Conservation (phyloP, 306 rosid genomes). For the Fragaria vesca region DNA sequence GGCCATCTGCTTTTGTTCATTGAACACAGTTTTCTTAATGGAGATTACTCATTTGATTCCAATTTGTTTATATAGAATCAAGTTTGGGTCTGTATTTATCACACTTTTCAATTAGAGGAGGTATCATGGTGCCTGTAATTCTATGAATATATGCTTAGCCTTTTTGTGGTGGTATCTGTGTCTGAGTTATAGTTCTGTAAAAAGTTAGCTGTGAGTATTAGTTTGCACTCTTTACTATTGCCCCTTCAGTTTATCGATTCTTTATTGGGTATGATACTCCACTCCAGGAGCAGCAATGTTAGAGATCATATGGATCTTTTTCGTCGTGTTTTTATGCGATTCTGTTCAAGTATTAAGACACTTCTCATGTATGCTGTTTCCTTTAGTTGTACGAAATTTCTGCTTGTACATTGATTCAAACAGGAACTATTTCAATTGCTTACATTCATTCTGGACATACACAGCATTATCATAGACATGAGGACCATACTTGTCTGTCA, state of each 20-base stretch:
- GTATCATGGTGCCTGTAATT: constrained; percentile 24
- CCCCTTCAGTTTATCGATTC: background rate
- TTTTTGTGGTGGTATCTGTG: constrained; percentile 7
- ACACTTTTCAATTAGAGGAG: constrained; percentile 34
- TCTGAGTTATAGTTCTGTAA: constrained; percentile 19
- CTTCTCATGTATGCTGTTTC: background rate
- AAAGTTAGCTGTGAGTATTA: constrained; percentile 10
- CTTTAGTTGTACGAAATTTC: background rate
- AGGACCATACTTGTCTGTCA: background rate
- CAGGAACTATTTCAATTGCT: background rate
- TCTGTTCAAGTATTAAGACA: background rate
- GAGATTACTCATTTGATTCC: constrained; percentile 34
- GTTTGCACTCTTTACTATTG: background rate
- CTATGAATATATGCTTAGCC: constrained; percentile 14
- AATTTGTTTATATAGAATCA: constrained; percentile 24
- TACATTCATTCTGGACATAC: background rate
- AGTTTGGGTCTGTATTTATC: constrained; percentile 30
- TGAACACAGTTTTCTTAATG: constrained; percentile 23
- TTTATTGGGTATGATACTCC: background rate
- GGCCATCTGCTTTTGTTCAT: constrained; percentile 45
- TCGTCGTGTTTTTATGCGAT: background rate
- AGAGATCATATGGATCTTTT: background rate
- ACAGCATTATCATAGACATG: background rate
- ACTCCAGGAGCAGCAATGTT: background rate
- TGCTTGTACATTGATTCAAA: background rate